A percentile compares a stretch with the other conserved stretches of the same genome.
Evolutionary conservation across 1,284 basidiomycete species (phyloP).

Genomic region (Ceratobasidium sp.): DNA sequence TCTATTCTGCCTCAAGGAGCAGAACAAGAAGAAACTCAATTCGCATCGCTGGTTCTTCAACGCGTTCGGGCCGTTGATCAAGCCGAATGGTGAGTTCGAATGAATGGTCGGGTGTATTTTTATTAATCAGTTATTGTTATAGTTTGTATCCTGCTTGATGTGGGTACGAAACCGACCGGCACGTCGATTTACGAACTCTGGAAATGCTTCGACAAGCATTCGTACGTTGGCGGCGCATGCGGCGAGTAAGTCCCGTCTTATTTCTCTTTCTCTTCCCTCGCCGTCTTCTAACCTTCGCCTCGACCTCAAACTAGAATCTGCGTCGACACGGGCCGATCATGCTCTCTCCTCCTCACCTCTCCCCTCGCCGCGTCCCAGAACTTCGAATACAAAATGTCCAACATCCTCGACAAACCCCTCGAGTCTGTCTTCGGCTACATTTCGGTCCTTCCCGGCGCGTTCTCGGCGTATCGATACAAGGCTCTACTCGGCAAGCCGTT

Average conservation of each 20-base stretch:
- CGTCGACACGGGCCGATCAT: constrained; percentile 84
- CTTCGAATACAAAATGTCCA: constrained; percentile 95
- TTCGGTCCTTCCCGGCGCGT: constrained; percentile 87
- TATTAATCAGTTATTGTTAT: constrained; percentile 41
- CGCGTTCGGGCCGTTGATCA: constrained; percentile 89
- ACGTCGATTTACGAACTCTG: constrained; percentile 96
- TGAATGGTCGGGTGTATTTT: constrained; percentile 2
- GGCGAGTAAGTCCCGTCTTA: constrained; percentile 76
- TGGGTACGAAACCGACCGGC: constrained; percentile 93
- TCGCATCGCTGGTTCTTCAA: constrained; percentile 98
- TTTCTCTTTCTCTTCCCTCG: not conserved
- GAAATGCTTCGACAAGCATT: constrained; percentile 94
- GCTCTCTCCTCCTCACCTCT: constrained; percentile 83
- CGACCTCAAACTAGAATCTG: constrained; percentile 82
- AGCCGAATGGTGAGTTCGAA: constrained; percentile 74
- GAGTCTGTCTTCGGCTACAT: constrained; percentile 96
- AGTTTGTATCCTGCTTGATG: constrained; percentile 91
- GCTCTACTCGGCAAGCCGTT: constrained; percentile 25
- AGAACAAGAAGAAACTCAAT: constrained; percentile 96
- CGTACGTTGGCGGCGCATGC: constrained; percentile 94
- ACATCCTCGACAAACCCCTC: constrained; percentile 92
- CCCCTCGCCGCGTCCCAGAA: constrained; percentile 93
- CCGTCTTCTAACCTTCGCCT: not conserved
- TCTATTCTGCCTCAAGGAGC: constrained; percentile 93
- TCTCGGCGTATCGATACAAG: constrained; percentile 89